A percentile compares a stretch with the other conserved stretches of the same genome.
phyloP scores from a whole-genome alignment of 1,139 yeast species.

The Geotrichum australiense region DNA sequence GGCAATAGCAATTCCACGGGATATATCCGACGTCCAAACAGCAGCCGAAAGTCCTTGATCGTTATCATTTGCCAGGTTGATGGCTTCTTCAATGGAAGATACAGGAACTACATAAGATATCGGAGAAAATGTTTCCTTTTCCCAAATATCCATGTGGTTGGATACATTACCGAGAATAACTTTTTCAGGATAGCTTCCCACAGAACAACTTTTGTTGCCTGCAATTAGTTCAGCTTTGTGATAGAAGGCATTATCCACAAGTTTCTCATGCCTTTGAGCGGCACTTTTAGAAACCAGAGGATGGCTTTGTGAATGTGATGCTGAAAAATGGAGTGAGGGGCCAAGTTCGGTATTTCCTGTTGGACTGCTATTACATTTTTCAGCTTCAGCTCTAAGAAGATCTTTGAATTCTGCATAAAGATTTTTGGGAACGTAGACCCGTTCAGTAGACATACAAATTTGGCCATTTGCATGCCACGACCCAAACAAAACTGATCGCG shows the following conservation, averaged over 20 bases:
- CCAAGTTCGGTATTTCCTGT: not conserved
- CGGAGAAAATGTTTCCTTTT: conserved; percentile 46
- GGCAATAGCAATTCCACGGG: conserved; percentile 38
- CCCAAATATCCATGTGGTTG: conserved; percentile 33
- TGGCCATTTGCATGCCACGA: conserved; percentile 80
- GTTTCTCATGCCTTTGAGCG: conserved; percentile 27
- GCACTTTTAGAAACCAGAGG: conserved; percentile 33
- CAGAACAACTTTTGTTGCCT: conserved; percentile 20
- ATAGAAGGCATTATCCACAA: conserved; percentile 40
- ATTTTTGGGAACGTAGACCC: conserved; percentile 58
- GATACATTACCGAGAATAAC: conserved; percentile 37
- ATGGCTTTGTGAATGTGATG: conserved; percentile 3
- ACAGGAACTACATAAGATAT: conserved; percentile 38
- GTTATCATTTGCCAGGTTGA: conserved; percentile 32
- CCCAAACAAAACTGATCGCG: conserved; percentile 67
- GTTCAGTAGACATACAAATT: conserved; percentile 77
- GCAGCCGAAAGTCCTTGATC: conserved; percentile 42
- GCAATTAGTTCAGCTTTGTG: conserved; percentile 39
- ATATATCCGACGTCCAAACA: conserved; percentile 40
- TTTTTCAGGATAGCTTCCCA: conserved; percentile 26
- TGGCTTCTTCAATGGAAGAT: conserved; percentile 27
- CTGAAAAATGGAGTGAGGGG: conserved; percentile 11
- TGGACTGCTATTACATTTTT: conserved; percentile 6
- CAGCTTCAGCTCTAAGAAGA: conserved; percentile 27
- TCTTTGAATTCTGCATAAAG: conserved; percentile 54